Base-by-base conservation (phyloP, 768 basidiomycete genomes). In the Phylloporus sp. region DNA sequence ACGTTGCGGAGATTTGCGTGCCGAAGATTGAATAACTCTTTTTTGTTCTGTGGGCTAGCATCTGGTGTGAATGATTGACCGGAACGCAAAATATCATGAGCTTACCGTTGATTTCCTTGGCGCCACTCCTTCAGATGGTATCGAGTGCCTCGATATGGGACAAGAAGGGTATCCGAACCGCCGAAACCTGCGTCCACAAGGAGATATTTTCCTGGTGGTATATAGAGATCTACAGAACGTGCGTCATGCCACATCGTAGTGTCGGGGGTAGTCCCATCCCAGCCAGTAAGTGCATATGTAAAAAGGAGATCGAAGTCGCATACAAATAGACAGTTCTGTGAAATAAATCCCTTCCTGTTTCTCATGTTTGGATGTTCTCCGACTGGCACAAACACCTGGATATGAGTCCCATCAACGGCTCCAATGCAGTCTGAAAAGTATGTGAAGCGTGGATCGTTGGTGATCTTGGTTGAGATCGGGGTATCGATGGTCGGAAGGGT, bases 391-490 rank as follows among this genome's bases (percentile, higher is more conserved):
- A 49, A 48, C 2, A 24, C 54, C 11, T 2, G 34, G 12, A 53
- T 39, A 6, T 57, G 53, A 0, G 23, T 57, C 22, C 53, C 46
- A 49, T 57, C 53, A 16, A 57, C 26, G 2, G 50, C 48, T 5
- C 59, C 44, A n/a, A 60, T 38, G 16, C 44, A 54, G 8, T 52
- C 29, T 1, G 1, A 4, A 15, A 61, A 56, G 12, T 35, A 35
- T 13, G 12, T 11, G 38, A 39, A 39, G 10, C 38, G 20, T 8
- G 20, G 38, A 39, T 39, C 38, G 8, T 20, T 11, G 9, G 38
- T 39, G 18, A 39, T 39, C 38, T 39, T 20, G 16, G 16, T 20
- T 22, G 38, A 39, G 38, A 39, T 39, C 8, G 38, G 38, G 22
- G 23, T 24, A 11, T 20, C 8, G 18, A 10, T 22, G 20, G 18